Percentiles rank a stretch among this genome's conserved stretches.
Conservation (phyloP, 2,329 filamentous ascomycete genomes). For the Davidsoniella neocaledoniae region DNA sequence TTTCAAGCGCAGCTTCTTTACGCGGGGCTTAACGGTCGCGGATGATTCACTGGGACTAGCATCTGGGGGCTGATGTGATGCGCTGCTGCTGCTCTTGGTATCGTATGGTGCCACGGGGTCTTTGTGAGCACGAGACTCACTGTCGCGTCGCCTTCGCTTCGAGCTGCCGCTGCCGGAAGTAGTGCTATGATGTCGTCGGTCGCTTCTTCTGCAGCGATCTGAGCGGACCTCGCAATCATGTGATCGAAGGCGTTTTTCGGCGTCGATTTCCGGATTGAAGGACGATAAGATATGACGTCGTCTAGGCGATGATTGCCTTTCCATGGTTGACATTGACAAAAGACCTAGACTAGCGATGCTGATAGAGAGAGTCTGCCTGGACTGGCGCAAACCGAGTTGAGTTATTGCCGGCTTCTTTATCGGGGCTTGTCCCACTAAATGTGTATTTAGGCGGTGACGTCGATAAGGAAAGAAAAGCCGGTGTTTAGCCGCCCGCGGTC, state of each 20-base stretch:
- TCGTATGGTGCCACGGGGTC: too few species aligned
- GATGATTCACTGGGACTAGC: background rate
- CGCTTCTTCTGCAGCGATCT: background rate
- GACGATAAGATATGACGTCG: constrained; percentile 34
- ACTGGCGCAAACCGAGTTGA: background rate
- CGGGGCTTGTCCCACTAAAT: too few species aligned
- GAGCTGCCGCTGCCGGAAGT: too few species aligned
- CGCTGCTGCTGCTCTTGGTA: too few species aligned
- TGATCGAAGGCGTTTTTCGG: constrained; percentile 1
- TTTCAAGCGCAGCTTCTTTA: constrained; percentile 7
- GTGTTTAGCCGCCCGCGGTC: background rate
- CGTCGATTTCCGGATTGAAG: constrained; percentile 23
- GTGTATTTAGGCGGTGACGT: background rate
- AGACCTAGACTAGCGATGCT: background rate
- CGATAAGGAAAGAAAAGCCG: background rate
- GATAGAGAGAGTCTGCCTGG: background rate
- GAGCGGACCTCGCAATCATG: background rate
- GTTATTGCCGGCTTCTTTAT: background rate
- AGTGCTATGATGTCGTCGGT: background rate
- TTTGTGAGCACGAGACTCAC: too few species aligned
- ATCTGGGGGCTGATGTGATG: background rate
- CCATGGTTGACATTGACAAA: background rate
- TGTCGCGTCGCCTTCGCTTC: too few species aligned
- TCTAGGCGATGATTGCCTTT: constrained; percentile 19
- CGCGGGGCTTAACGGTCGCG: background rate